These are phyloP conservation scores for Nepenthes gracilis DNA, from an alignment of 148 eudicot genomes.

Conservation along the genomic window DNA sequence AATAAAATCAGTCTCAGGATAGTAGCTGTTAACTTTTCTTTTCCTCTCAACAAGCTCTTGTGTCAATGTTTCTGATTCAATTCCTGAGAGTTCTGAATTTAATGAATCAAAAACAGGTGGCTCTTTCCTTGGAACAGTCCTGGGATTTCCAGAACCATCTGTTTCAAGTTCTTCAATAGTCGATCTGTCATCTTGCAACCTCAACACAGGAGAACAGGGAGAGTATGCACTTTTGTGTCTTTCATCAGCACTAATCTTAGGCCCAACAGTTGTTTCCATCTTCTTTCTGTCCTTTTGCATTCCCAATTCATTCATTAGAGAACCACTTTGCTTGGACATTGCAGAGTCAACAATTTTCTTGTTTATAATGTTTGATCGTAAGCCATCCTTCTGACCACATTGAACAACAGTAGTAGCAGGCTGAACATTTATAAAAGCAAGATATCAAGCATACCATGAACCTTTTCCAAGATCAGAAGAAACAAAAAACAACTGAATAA, in stretches of 20 bases:
- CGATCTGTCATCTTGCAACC: conserved; percentile 26
- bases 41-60: conserved; percentile 22
- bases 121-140: conserved; percentile 6
- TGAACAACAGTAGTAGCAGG: conserved; percentile 2
- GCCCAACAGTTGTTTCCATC: conserved; percentile 14
- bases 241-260: conserved; percentile 20
- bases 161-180: conserved; percentile 19
- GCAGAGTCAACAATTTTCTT: conserved; percentile 3
- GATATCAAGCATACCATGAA: not conserved
- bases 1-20: conserved; percentile 14
- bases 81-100: conserved; percentile 20
- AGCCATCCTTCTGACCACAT: conserved; percentile 7
- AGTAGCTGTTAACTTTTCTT: conserved; percentile 13
- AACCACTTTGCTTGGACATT: conserved; percentile 16
- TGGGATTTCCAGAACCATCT: conserved; percentile 10
- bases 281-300: conserved; percentile 11
- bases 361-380: not conserved
- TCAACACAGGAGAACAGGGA: conserved; percentile 14
- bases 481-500: not conserved
- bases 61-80: conserved; percentile 23
- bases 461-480: not conserved
- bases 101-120: conserved; percentile 23
- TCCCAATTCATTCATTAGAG: conserved; percentile 11
- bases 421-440: not conserved
- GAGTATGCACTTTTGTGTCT: conserved; percentile 11